Conservation (phyloP, 2,329 filamentous ascomycete species). For the Fusarium abutilonis region DNA sequence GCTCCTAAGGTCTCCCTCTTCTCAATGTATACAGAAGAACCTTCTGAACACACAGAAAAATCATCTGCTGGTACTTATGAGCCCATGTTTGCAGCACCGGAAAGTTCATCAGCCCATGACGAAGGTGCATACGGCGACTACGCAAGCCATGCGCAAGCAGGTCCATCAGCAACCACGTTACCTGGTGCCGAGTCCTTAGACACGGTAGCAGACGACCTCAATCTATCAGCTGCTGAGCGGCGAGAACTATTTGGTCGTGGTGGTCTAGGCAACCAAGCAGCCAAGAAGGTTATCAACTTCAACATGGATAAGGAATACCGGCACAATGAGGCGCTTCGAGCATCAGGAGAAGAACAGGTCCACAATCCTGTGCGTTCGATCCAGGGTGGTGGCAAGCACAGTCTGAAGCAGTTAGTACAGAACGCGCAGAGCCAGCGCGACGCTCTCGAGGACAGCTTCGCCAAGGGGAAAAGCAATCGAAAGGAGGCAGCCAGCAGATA, state of each 20-base stretch:
- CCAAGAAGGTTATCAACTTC: conserved; percentile 80
- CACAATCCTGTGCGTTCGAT: conserved; percentile 89
- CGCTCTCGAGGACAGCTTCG: conserved; percentile 91
- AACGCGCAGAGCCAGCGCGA: conserved; percentile 84
- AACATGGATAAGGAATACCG: conserved; percentile 89
- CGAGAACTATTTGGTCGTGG: conserved; percentile 86
- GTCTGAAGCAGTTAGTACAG: conserved; percentile 84
- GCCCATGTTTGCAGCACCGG: conserved; percentile 59
- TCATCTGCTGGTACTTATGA: conserved; percentile 56
- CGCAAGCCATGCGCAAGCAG: conserved; percentile 45
- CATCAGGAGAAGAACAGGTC: conserved; percentile 73
- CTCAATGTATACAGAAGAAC: conserved; percentile 64
- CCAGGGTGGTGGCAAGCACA: conserved; percentile 81
- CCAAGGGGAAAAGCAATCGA: conserved; percentile 79
- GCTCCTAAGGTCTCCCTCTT: conserved; percentile 71
- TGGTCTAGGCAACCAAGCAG: conserved; percentile 51
- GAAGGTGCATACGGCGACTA: conserved; percentile 48
- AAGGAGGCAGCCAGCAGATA: conserved; percentile 84
- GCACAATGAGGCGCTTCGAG: conserved; percentile 80
- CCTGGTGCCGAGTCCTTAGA: conserved; percentile 66
- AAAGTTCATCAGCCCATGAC: conserved; percentile 30
- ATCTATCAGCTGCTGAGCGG: conserved; percentile 78
- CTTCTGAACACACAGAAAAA: conserved; percentile 38
- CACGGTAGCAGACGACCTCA: conserved; percentile 78
- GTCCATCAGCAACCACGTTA: conserved; percentile 45